Evolutionary conservation across 2,329 filamentous ascomycete genomes (phyloP), one percentile per base, ranked within the genome.

Genomic region (Daldinia sp.): DNA sequence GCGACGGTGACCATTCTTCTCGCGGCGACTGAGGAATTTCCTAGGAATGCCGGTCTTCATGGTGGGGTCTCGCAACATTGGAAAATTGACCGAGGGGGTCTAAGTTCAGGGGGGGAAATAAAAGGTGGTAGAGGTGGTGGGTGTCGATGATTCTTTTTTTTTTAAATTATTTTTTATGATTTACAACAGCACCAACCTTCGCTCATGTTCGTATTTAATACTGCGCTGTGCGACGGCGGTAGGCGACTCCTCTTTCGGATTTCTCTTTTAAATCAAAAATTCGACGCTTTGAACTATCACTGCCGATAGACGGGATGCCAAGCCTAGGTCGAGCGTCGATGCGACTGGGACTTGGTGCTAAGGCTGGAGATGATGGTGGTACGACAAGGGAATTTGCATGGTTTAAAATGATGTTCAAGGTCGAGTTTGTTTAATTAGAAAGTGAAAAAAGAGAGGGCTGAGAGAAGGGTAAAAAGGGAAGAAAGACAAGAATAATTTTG

Each of bases 11-110:
- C 79, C 81, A 75, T 82, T 82, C 77, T 86, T 92, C 72, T 92
- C 90, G 68, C 89, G 86, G 69, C 89, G 82, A 76, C 86, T 91
- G 63, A 91, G 86, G 75, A 93, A 88, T 71, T 89, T 87, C 74
- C 85, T 87, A 49, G 83, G 82, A 62, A 84, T 78, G 67, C 81
- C 72, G 45, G 67, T 77, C 77, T 84, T 86, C 81, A 86, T 86
- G 73, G 69, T 81, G 73, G 63, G 67, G 64, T 59, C 60, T 63
- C 34, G 49, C 59, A 50, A 41, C 53, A 50, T 51, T 39, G 49
- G 47, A 60, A 65, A 58, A 57, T 61, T 43, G 60, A 30, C 54
- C 62, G 53, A 63, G 54, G 52, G 55, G 25, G 45, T 27, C 27
- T 17, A n/a, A 27, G 54, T 43, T 56, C 15, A 29, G 25, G 34